A percentile compares a stretch with the other conserved stretches of the same genome.
Conservation (phyloP, 192 early-diverging fungal species). For the Backusella tarrabulga region DNA sequence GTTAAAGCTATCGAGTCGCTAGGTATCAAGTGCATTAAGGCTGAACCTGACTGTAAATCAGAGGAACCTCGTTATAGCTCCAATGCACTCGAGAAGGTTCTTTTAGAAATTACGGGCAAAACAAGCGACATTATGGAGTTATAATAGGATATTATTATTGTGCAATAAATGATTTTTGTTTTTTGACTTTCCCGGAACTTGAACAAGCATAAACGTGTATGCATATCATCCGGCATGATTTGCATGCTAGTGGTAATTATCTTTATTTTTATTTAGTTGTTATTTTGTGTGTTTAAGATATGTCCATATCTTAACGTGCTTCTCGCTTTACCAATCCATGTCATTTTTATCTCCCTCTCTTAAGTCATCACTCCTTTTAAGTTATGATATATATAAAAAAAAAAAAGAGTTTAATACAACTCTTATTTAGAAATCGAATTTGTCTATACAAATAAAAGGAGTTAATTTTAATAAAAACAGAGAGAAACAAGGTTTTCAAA, state of each 20-base stretch:
- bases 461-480: background rate
- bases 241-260: background rate
- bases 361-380: no score
- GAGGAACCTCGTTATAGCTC: constrained; percentile 14
- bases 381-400: background rate
- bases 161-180: background rate
- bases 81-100: background rate
- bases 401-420: background rate
- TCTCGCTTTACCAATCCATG: background rate
- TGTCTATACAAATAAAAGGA: background rate
- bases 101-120: constrained; percentile 6
- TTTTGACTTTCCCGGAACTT: background rate
- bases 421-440: background rate
- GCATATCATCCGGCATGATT: background rate
- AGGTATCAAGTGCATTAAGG: constrained; percentile 45
- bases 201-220: background rate
- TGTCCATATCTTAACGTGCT: background rate
- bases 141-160: background rate
- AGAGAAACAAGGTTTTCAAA: background rate
- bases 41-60: constrained; percentile 1
- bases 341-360: background rate
- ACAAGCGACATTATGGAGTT: background rate
- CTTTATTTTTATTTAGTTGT: no score
- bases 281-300: background rate
- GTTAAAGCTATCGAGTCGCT: constrained; percentile 40